A percentile compares a stretch with the other conserved stretches of the same genome.
These are phyloP conservation scores for Globisporangium polare DNA, from an alignment of 352 stramenopile species.

Conservation along the genomic window DNA sequence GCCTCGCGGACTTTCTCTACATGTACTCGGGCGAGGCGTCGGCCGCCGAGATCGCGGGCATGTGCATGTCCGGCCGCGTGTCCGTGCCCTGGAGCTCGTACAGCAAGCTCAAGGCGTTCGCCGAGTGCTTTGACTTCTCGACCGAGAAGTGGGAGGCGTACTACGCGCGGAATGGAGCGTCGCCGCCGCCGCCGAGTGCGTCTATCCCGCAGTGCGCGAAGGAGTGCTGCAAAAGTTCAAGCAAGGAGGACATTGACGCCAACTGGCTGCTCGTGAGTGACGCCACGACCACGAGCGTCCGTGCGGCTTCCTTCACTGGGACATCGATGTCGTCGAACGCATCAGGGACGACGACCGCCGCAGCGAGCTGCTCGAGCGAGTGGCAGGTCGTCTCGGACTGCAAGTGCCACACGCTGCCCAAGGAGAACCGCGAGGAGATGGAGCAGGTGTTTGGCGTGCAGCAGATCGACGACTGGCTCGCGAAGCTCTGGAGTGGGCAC, in stretches of 20 bases:
- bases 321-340: not conserved
- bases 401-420: constrained; percentile 48
- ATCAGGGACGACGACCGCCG: not conserved
- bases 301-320: constrained; percentile 2
- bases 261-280: constrained; percentile 80
- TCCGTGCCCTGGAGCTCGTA: constrained; percentile 80
- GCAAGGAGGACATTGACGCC: constrained; percentile 77
- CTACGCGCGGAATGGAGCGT: constrained; percentile 43
- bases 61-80: constrained; percentile 85
- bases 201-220: constrained; percentile 41
- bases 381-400: constrained; percentile 76
- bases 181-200: constrained; percentile 16
- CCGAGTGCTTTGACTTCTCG: constrained; percentile 84
- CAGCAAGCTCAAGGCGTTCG: constrained; percentile 80
- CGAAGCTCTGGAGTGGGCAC: constrained; percentile 46
- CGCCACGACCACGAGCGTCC: constrained; percentile 39
- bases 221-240: constrained; percentile 56
- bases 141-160: constrained; percentile 78
- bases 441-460: constrained; percentile 46
- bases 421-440: constrained; percentile 62
- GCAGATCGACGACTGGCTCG: constrained; percentile 67
- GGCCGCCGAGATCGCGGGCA: constrained; percentile 70
- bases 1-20: constrained; percentile 77
- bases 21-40: constrained; percentile 85
- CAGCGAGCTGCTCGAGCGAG: constrained; percentile 20